Evolutionary conservation across 441 rosid genomes (phyloP).

Genomic region (Gossypium aridum): DNA sequence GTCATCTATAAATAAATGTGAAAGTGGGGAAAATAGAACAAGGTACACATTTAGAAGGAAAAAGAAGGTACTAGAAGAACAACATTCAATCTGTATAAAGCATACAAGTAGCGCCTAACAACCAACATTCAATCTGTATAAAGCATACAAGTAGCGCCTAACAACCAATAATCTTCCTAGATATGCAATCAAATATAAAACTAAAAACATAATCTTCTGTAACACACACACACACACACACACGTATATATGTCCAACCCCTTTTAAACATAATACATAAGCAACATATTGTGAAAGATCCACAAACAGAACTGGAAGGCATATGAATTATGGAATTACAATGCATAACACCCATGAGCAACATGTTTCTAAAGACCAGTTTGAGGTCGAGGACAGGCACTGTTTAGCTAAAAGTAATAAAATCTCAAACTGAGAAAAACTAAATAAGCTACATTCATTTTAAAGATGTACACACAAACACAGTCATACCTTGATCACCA

Average conservation of each 20-base stretch:
- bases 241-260: not conserved
- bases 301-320: not conserved
- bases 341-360: not conserved
- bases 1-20: not conserved
- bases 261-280: not conserved
- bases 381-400: not conserved
- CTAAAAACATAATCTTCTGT: not conserved
- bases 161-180: not conserved
- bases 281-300: not conserved
- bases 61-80: not conserved
- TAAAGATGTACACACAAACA: not conserved
- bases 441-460: not conserved
- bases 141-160: too few relatives aligned
- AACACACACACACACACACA: not conserved
- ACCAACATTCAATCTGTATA: too few relatives aligned
- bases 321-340: not conserved
- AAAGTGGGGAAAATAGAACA: not conserved
- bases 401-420: not conserved
- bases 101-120: not conserved
- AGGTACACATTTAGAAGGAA: not conserved
- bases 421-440: not conserved
- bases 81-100: not conserved
- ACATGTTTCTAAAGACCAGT: not conserved
- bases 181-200: not conserved
- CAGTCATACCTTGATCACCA: conserved; percentile 58